Base-by-base conservation (phyloP, 1,139 yeast species). In the Geotrichum aggregatum region DNA sequence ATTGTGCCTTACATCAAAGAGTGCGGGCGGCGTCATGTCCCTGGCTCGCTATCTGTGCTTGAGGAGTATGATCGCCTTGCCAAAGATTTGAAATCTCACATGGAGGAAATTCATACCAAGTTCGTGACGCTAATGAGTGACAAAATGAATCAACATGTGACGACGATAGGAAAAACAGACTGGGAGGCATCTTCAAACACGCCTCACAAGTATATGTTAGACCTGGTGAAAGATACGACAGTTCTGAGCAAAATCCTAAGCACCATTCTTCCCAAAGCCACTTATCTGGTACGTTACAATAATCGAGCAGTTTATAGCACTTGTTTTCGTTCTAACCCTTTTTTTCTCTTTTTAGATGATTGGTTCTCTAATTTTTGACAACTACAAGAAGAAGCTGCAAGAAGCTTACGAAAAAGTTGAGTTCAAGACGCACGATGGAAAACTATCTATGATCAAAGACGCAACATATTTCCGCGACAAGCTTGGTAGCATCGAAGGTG, bases 91-190 rank as follows among this genome's bases (percentile, higher is more conserved):
- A 73, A 72, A 50, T 84, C 80, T 52, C 92, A 85, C 60, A 84
- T 83, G 56, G 75, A 72, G 52, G 87, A 84, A 58, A 74, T 86
- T n/a, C 80, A 81, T 56, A 71, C 78, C 36, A 84, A 85, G 65
- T 74, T 86, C 52, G 79, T 84, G 24, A 75, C 84, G 1, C 77
- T 85, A 33, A 84, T 85, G 91, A 74, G 76, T 48, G 92, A 84
- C 57, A 76, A 88, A 54, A 77, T 84, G 2, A 39, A 38, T 35
- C 47, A 38, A n/a, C 51, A 47, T 47, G 21, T 19, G 30, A 73
- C 83, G 54, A 64, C 66, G 22, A 70, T 77, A 3, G 62, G 70
- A 6, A 68, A 67, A 28, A 73, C 76, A 4, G 76, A 83, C 60
- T 82, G 84, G 81, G 42, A 36, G 18, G 18, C 21, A 28, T 19